Evolutionary conservation across 2,329 filamentous ascomycete genomes (phyloP).

Genomic region (Apiospora koreana): DNA sequence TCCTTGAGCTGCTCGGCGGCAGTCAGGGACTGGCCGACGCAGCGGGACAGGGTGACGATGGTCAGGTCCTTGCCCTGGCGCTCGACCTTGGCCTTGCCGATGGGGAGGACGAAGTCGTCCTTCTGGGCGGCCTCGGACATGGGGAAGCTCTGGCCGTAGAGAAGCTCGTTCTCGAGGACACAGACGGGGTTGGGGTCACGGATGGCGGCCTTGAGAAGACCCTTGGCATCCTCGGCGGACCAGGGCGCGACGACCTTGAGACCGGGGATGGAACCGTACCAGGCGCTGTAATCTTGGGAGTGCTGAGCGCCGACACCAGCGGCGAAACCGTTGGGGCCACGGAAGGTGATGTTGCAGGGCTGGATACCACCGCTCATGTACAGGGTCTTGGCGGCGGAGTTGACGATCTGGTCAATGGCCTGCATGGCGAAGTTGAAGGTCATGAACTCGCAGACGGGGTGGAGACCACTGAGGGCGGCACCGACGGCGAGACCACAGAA

Average conservation of each 20-base stretch:
- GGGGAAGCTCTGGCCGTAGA: conserved; percentile 94
- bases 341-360: conserved; percentile 99
- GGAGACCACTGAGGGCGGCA: conserved; percentile 89
- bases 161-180: conserved; percentile 82
- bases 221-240: conserved; percentile 98
- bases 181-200: conserved; percentile 97
- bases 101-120: conserved; percentile 94
- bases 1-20: conserved; percentile 91
- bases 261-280: conserved; percentile 98
- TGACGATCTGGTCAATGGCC: conserved; percentile 99
- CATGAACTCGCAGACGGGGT: conserved; percentile 99
- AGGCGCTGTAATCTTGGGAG: conserved; percentile 97
- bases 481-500: conserved; percentile 93
- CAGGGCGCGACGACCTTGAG: conserved; percentile 96
- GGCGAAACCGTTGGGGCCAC: conserved; percentile 97
- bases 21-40: conserved; percentile 85
- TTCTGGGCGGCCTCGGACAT: conserved; percentile 97
- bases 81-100: conserved; percentile 99
- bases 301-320: conserved; percentile 95
- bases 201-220: conserved; percentile 95
- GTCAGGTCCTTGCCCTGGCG: conserved; percentile 94
- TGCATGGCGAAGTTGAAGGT: conserved; percentile 99
- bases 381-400: conserved; percentile 97
- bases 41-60: conserved; percentile 91
- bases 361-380: conserved; percentile 99